Evolutionary conservation across 2,329 filamentous ascomycete species (phyloP), one percentile per base, ranked within the genome.

Genomic region (Penicillium sp.): DNA sequence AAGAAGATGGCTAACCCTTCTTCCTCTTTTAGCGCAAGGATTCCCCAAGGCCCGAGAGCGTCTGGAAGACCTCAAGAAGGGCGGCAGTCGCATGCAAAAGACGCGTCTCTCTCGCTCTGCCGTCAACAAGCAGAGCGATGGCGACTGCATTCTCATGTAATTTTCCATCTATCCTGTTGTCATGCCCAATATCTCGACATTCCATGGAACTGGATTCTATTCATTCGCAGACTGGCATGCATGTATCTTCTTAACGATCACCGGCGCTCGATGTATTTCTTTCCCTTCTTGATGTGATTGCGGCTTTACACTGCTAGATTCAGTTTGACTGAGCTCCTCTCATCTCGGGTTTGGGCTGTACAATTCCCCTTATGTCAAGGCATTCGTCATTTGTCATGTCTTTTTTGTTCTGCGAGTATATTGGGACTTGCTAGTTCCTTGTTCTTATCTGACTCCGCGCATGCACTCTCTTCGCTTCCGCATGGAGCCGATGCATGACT

Each of bases 21-120:
- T 45, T 3, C 38, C 53, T 35, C 8, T 43, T 56, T 25, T 43
- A 96, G 94, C 93, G 60, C 94, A 98, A 80, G 92, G 96, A 71
- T 96, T 96, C 73, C 90, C 91, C 47, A 96, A 97, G 76, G 95
- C 95, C 14, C 88, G 94, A 59, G 92, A 97, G 72, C 86, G 94
- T 50, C 85, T 99, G 5, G 94, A 98, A 73, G 95, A 98, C 67
- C 84, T 99, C 56, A 96, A 96, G 78, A 86, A 87, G 62, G 87
- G 88, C 2, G 91, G 91, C 25, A 88, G 87, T 45, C 90, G 88
- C 66, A 83, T 81, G 51, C 87, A 90, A 62, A 91, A 90, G 72
- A 87, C 88, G 56, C 85, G 91, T 56, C 91, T 97, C 62, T 93
- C 90, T 8, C 85, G 94, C 58, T 94, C 89, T 66, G 90, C 92